Evolutionary conservation across 31 red algal genomes (phyloP), one percentile per base, ranked within the genome.

Genomic region (Endocladia muricata): DNA sequence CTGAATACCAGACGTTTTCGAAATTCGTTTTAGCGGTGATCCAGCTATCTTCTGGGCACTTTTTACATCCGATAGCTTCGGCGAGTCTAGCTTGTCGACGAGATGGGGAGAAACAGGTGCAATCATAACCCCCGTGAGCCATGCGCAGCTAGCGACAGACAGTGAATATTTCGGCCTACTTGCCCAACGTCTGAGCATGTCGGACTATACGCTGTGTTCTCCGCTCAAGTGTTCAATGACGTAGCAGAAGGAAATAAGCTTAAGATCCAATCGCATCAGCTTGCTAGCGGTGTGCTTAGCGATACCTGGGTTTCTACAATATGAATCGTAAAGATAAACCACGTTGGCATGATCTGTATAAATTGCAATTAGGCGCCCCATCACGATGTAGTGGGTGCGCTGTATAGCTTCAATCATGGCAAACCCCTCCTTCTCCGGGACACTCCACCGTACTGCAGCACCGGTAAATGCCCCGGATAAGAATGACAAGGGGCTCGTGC

Each of bases 11-110:
- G 5, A 23, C 9, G 37, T 52, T 75, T 25, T 34, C 38, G 11
- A n/a, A 22, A 44, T 23, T 66, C 5, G 6, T 5, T 33, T 19
- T 30, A 61, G 34, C 7, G n/a, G 17, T 2, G 11, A 22, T 41
- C 34, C 31, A 5, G 7, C 6, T n/a, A n/a, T n/a, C n/a, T n/a
- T n/a, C n/a, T n/a, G n/a, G n/a, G n/a, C n/a, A n/a, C n/a, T n/a
- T n/a, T 57, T 56, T 26, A 74, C 35, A 40, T 76, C 81, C 0
- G 65, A 35, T 1, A 68, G 29, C 7, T 25, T 68, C 0, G 82
- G 72, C 82, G 62, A 77, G 72, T 86, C 71, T 1, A 77, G 29
- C 19, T 76, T 47, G 11, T 34, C 3, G 57, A 69, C 61, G 41
- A 39, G 1, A 23, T 13, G 21, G 6, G 73, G 58, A 28, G 11